A percentile compares a stretch with the other conserved stretches of the same genome.
Evolutionary conservation across 495 filamentous ascomycete genomes (phyloP).

Genomic region (Talaromyces wortmannii): DNA sequence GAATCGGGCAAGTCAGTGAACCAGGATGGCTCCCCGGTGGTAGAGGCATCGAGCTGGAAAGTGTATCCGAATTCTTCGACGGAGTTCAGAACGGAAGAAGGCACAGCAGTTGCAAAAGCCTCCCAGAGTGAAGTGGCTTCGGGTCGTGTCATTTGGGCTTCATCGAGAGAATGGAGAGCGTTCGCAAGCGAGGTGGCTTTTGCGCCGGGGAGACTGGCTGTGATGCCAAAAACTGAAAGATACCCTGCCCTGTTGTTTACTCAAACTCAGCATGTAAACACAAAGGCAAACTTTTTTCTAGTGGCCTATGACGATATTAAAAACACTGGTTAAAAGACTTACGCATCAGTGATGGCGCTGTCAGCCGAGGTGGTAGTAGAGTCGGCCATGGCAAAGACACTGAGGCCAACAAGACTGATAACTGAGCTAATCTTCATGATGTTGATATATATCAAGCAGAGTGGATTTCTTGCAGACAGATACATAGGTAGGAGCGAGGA

Average conservation of each 20-base stretch:
- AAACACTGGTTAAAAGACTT: conserved; percentile 4
- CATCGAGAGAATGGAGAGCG: not conserved
- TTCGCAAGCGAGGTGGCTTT: conserved; percentile 6
- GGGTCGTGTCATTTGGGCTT: not conserved
- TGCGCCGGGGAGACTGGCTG: conserved; percentile 1
- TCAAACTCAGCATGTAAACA: no score
- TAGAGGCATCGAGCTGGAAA: not conserved
- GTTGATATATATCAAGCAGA: no score
- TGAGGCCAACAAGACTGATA: not conserved
- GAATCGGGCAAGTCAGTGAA: conserved; percentile 5
- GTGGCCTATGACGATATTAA: no score
- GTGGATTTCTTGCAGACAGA: no score
- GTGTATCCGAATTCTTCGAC: not conserved
- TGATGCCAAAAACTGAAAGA: conserved; percentile 1
- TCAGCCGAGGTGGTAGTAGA: conserved; percentile 24
- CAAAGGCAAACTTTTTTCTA: no score
- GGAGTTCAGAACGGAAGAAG: not conserved
- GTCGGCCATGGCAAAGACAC: conserved; percentile 4
- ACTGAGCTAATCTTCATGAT: not conserved
- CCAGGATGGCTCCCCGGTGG: conserved; percentile 4
- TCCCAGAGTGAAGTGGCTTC: not conserved
- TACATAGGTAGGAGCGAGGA: no score
- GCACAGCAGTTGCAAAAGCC: conserved; percentile 1
- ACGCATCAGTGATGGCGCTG: conserved; percentile 16
- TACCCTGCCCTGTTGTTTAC: conserved; percentile 8